Evolutionary conservation across 2,329 filamentous ascomycete species (phyloP).

Genomic region (Penicillium sp.): DNA sequence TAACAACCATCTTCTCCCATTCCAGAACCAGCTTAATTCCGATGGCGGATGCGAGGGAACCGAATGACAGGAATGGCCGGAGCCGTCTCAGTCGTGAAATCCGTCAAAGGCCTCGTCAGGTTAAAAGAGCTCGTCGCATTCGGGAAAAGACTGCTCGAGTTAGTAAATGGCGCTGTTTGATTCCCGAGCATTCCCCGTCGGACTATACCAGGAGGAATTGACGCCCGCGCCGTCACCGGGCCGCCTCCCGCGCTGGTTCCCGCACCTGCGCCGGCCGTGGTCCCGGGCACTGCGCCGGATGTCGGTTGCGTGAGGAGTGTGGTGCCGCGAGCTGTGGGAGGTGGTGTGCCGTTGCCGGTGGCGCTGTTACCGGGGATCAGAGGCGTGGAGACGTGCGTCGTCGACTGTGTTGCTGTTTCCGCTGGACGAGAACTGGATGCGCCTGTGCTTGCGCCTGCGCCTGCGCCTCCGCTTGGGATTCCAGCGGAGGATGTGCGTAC

Average conservation of each 20-base stretch:
- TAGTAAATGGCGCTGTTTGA: conserved; percentile 14
- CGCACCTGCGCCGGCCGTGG: too few species aligned
- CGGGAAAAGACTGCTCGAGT: conserved; percentile 12
- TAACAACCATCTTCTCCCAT: neutral
- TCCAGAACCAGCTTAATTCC: neutral
- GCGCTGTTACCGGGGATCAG: conserved; percentile 2
- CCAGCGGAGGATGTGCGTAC: neutral
- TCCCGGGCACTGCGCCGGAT: neutral
- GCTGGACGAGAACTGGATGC: neutral
- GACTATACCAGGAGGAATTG: conserved; percentile 11
- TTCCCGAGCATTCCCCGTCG: conserved; percentile 10
- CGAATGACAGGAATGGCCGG: neutral
- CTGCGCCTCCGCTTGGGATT: neutral
- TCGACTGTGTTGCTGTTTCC: neutral
- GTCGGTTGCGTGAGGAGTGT: conserved; percentile 6
- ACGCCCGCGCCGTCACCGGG: conserved; percentile 4
- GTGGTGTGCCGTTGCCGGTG: neutral
- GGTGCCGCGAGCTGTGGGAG: conserved; percentile 1
- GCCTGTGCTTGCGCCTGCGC: neutral
- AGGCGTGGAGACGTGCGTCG: conserved; percentile 7
- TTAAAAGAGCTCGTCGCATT: conserved; percentile 16
- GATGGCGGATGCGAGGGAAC: neutral
- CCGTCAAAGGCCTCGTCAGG: conserved; percentile 4
- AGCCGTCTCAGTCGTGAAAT: conserved; percentile 1
- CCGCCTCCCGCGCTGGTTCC: neutral